These are phyloP conservation scores for Colletotrichum lupini DNA, from an alignment of 2,329 filamentous ascomycete genomes.

Conservation along the genomic window DNA sequence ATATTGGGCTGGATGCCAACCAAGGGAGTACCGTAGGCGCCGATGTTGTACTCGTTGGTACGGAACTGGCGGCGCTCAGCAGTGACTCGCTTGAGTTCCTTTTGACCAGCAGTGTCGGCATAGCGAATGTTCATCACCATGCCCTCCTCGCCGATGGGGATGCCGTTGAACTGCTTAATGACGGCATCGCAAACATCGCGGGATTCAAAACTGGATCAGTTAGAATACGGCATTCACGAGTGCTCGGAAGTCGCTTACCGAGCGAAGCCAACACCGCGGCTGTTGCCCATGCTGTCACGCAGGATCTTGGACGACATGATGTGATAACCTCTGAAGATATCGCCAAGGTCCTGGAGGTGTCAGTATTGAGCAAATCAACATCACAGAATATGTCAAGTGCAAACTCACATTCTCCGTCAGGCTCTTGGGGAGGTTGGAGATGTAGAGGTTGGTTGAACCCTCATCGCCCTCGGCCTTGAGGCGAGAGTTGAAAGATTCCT, in stretches of 20 bases:
- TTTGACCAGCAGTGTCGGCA: conserved; percentile 96
- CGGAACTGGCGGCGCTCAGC: conserved; percentile 95
- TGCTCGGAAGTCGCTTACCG: conserved; percentile 69
- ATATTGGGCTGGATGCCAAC: conserved; percentile 66
- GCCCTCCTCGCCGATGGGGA: conserved; percentile 79
- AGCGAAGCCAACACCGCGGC: conserved; percentile 96
- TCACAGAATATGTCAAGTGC: not conserved
- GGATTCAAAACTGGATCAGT: conserved; percentile 78
- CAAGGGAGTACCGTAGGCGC: conserved; percentile 72
- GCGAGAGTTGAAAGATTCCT: conserved; percentile 98
- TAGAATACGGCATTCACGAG: conserved; percentile 29
- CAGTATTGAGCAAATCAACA: not conserved
- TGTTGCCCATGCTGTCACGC: conserved; percentile 89
- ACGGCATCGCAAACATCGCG: conserved; percentile 92
- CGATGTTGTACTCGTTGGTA: conserved; percentile 92
- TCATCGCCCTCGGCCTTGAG: conserved; percentile 96
- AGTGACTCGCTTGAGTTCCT: conserved; percentile 95
- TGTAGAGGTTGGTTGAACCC: conserved; percentile 93
- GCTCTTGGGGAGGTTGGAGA: conserved; percentile 93
- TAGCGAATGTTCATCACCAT: conserved; percentile 94
- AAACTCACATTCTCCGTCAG: conserved; percentile 86
- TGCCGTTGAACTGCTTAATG: conserved; percentile 86
- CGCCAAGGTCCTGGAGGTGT: conserved; percentile 72
- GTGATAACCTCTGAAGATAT: conserved; percentile 81
- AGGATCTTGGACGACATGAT: conserved; percentile 96